Evolutionary conservation across 2,329 filamentous ascomycete genomes (phyloP).

Genomic region (Xylariomycetidae sp.): DNA sequence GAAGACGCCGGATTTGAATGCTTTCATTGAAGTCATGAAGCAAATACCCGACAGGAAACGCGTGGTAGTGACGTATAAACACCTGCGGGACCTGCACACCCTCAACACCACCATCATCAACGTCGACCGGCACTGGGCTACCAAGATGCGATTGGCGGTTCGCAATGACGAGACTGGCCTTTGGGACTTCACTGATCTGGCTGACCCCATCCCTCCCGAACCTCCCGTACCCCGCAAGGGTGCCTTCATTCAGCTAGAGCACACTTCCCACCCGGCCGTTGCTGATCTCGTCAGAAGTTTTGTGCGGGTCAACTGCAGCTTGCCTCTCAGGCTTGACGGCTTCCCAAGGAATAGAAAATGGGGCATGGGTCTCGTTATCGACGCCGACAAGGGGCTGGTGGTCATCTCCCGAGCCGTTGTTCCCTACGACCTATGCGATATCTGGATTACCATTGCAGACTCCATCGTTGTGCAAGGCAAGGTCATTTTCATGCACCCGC

Average conservation of each 20-base stretch:
- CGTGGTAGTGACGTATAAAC: slow-evolving; percentile 92
- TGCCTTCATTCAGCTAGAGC: slow-evolving; percentile 86
- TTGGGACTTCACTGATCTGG: slow-evolving; percentile 90
- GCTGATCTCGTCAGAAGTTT: slow-evolving; percentile 92
- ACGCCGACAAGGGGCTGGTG: slow-evolving; percentile 91
- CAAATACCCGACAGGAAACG: slow-evolving; percentile 74
- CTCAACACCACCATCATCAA: slow-evolving; percentile 88
- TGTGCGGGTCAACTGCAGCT: slow-evolving; percentile 83
- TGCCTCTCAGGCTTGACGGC: slow-evolving; percentile 96
- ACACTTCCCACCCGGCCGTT: slow-evolving; percentile 82
- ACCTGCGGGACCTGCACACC: slow-evolving; percentile 90
- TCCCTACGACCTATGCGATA: slow-evolving; percentile 94
- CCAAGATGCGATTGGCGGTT: slow-evolving; percentile 87
- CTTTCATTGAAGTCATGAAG: slow-evolving; percentile 89
- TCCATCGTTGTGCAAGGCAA: slow-evolving; percentile 92
- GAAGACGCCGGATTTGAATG: slow-evolving; percentile 77
- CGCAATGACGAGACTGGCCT: slow-evolving; percentile 85
- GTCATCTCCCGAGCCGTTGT: slow-evolving; percentile 91
- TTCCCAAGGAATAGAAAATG: slow-evolving; percentile 92
- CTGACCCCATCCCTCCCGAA: slow-evolving; percentile 70
- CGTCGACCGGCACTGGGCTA: slow-evolving; percentile 91
- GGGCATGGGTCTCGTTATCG: slow-evolving; percentile 94
- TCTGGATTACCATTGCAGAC: slow-evolving; percentile 92
- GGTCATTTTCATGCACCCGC: slow-evolving; percentile 89
- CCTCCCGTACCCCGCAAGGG: slow-evolving; percentile 69